Conservation (phyloP, 192 early-diverging fungal species). For the Chytriomyces sp. region DNA sequence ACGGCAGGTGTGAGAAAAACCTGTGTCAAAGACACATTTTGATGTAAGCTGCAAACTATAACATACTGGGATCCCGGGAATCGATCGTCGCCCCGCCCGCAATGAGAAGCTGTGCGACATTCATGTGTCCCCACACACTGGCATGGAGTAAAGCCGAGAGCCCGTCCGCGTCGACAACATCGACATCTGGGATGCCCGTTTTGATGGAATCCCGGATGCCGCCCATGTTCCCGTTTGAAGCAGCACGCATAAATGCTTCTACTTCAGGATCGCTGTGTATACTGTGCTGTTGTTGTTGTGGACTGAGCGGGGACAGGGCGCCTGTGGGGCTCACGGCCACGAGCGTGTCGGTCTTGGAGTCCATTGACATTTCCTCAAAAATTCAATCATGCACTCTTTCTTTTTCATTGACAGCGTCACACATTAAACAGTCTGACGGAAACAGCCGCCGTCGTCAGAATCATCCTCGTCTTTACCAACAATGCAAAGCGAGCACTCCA, state of each 20-base stretch:
- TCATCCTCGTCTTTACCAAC: too few species aligned
- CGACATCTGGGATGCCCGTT: conserved; percentile 68
- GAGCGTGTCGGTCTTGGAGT: background rate
- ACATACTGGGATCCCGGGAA: conserved; percentile 79
- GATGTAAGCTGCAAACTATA: background rate
- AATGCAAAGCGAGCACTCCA: too few species aligned
- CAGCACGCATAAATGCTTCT: conserved; percentile 45
- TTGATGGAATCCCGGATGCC: conserved; percentile 67
- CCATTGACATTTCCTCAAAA: background rate
- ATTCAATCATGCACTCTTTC: background rate
- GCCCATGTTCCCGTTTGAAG: conserved; percentile 75
- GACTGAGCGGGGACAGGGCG: background rate
- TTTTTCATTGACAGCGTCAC: too few species aligned
- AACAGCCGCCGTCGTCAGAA: too few species aligned
- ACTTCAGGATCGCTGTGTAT: background rate
- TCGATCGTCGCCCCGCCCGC: conserved; percentile 77
- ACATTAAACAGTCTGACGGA: too few species aligned
- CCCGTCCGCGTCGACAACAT: conserved; percentile 85
- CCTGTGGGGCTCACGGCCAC: background rate
- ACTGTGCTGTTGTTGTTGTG: background rate
- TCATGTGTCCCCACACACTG: conserved; percentile 81
- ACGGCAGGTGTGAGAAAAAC: background rate
- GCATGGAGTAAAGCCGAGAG: conserved; percentile 87
- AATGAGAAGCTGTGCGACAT: conserved; percentile 73
- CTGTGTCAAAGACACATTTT: background rate